These are phyloP conservation scores for Exserohilum rostratum DNA, from an alignment of 2,329 filamentous ascomycete species.

Conservation along the genomic window DNA sequence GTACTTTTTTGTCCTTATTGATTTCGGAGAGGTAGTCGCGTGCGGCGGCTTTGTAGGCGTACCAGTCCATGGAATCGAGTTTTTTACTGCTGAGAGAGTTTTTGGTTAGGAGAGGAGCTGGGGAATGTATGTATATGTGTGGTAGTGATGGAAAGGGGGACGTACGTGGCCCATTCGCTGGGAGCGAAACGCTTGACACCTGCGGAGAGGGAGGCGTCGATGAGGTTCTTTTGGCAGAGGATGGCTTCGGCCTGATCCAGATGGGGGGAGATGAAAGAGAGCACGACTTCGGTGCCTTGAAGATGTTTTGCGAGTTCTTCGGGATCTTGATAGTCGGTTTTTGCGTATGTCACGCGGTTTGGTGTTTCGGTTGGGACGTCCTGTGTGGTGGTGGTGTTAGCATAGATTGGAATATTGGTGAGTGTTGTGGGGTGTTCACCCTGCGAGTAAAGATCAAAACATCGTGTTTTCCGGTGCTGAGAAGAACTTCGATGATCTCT, in stretches of 20 bases:
- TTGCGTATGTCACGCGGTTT: not conserved
- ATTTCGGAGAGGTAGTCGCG: constrained; percentile 58
- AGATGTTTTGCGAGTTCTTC: constrained; percentile 37
- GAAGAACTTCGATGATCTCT: constrained; percentile 59
- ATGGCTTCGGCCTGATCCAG: constrained; percentile 13
- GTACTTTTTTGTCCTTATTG: constrained; percentile 56
- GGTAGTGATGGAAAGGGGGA: too few species aligned
- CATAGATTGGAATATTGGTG: too few species aligned
- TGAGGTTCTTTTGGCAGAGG: constrained; percentile 23
- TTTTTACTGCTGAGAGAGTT: not conserved
- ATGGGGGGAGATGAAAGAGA: constrained; percentile 58
- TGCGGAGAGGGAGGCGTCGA: constrained; percentile 29
- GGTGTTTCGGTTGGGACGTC: not conserved
- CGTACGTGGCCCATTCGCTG: constrained; percentile 34
- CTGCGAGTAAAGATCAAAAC: constrained; percentile 55
- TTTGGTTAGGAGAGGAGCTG: not conserved
- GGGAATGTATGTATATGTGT: too few species aligned
- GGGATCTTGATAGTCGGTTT: constrained; percentile 10
- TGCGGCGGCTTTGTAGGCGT: constrained; percentile 54
- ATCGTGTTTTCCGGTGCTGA: constrained; percentile 57
- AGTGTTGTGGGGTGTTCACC: constrained; percentile 3
- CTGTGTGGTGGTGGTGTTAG: not conserved
- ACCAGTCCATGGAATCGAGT: constrained; percentile 55
- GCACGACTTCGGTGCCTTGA: constrained; percentile 56
- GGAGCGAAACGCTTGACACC: constrained; percentile 34